Percentiles rank a stretch among this genome's conserved stretches.
These are phyloP conservation scores for Pseudogymnoascus sp. DNA, from an alignment of 2,329 filamentous ascomycete species.

Conservation along the genomic window DNA sequence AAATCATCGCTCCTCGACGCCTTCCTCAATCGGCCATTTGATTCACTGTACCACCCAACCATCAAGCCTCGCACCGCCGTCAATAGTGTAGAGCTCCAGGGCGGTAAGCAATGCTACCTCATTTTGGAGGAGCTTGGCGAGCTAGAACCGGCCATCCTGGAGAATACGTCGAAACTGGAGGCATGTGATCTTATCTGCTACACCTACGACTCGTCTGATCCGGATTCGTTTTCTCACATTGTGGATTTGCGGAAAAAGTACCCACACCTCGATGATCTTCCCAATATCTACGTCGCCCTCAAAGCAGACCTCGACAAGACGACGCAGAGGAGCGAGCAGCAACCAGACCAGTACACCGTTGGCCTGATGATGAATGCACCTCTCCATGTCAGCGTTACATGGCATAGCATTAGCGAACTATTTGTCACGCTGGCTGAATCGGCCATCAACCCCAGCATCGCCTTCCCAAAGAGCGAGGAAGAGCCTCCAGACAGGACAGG, in stretches of 20 bases:
- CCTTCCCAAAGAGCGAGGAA: slow-evolving; percentile 84
- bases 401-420: slow-evolving; percentile 87
- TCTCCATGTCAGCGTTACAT: slow-evolving; percentile 88
- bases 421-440: slow-evolving; percentile 89
- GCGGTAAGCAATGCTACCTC: slow-evolving; percentile 93
- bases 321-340: slow-evolving; percentile 83
- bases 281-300: slow-evolving; percentile 82
- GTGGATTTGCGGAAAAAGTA: slow-evolving; percentile 71
- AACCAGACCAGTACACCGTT: slow-evolving; percentile 87
- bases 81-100: slow-evolving; percentile 91
- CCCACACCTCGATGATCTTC: slow-evolving; percentile 78
- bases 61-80: slow-evolving; percentile 91
- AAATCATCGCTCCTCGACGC: slow-evolving; percentile 88
- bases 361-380: slow-evolving; percentile 81
- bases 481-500: slow-evolving; percentile 75
- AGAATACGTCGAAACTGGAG: slow-evolving; percentile 83
- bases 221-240: slow-evolving; percentile 90
- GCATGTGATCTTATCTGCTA: slow-evolving; percentile 92
- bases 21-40: slow-evolving; percentile 84
- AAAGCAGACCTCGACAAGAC: slow-evolving; percentile 96
- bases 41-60: slow-evolving; percentile 76
- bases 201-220: slow-evolving; percentile 92
- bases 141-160: slow-evolving; percentile 86
- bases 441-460: slow-evolving; percentile 79
- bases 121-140: slow-evolving; percentile 94